Evolutionary conservation across 306 rosid species (phyloP), one percentile per base, ranked within the genome.

Genomic region (Coriaria nepalensis): DNA sequence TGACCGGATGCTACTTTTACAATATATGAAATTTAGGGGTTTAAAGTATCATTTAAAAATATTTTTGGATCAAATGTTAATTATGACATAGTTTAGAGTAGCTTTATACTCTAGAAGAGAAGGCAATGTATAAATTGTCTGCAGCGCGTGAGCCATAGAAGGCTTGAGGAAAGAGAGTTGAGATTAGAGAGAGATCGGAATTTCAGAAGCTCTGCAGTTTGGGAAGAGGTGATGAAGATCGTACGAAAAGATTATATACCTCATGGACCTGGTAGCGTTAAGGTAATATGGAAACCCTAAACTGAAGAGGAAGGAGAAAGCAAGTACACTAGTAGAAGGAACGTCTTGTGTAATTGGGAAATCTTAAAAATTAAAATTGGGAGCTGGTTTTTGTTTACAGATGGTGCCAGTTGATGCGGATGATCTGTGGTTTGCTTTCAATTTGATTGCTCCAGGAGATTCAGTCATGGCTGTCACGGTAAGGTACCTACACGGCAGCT

Each of bases 321-420:
- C 29, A 20, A 20, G 29, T 20, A 20, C 29, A 20, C 29, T 20
- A 20, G 29, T 20, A 20, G 29, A 20, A 20, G 29, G 29, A 20
- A 20, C 1, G 29, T 20, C 29, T 20, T 20, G 29, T 20, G 29
- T 20, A 20, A 20, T 20, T 20, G 29, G 29, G 29, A 20, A 20
- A 20, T 20, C 3, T 20, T 20, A 20, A 20, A 3, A 20, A 20
- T 1, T 20, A 33, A 4, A 11, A 29, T 38, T 1, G 45, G 56
- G 33, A 32, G 41, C n/a, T 39, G 49, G 13, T 48, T 72, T 55
- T 7, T 47, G 47, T 15, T 71, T 53, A 39, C 59, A 90, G 98
- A 90, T 90, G 98, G 70, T 90, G 4, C 83, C 98, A 32, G 64
- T 79, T 49, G 98, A 90, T 73, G 60, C 95, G 0, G 98, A 90